Conservation (phyloP, 495 filamentous ascomycete species). For the Alectoria sarmentosa region DNA sequence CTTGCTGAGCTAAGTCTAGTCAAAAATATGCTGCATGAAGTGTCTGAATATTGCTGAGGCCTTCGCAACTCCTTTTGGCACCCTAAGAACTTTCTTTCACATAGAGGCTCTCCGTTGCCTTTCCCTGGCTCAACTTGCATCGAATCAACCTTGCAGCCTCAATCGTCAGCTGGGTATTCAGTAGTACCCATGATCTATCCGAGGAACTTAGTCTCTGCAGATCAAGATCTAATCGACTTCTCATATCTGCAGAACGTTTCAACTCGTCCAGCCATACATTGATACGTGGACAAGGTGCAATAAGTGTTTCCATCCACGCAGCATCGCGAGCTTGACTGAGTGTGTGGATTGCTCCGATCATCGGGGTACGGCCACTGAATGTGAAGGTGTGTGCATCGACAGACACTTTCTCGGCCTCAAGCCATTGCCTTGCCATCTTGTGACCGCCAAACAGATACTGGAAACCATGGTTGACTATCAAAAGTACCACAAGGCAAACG, state of each 20-base stretch:
- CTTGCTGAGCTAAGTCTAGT: no score
- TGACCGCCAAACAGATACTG: slow-evolving; percentile 5
- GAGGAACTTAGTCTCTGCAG: slow-evolving; percentile 6
- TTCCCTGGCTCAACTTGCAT: not conserved
- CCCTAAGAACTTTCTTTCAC: not conserved
- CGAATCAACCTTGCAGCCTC: slow-evolving; percentile 15
- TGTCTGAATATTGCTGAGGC: no score
- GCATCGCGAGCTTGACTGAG: slow-evolving; percentile 13
- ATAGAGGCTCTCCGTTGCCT: not conserved
- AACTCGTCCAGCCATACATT: slow-evolving; percentile 15
- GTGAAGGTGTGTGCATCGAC: slow-evolving; percentile 16
- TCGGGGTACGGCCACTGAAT: slow-evolving; percentile 18
- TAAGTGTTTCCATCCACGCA: slow-evolving; percentile 20
- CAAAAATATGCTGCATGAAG: not conserved
- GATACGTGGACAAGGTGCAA: slow-evolving; percentile 16
- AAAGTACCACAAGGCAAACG: slow-evolving; percentile 18
- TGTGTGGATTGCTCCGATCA: slow-evolving; percentile 20
- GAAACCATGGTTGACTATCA: slow-evolving; percentile 2
- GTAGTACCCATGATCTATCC: slow-evolving; percentile 16
- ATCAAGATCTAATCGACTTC: not conserved
- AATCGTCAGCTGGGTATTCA: slow-evolving; percentile 13
- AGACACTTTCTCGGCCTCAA: slow-evolving; percentile 13
- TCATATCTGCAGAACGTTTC: not conserved
- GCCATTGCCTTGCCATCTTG: slow-evolving; percentile 20
- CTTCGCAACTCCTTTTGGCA: not conserved